Evolutionary conservation across 805 yeast species (phyloP), one percentile per base, ranked within the genome.

Genomic region (Ogataea neopini): DNA sequence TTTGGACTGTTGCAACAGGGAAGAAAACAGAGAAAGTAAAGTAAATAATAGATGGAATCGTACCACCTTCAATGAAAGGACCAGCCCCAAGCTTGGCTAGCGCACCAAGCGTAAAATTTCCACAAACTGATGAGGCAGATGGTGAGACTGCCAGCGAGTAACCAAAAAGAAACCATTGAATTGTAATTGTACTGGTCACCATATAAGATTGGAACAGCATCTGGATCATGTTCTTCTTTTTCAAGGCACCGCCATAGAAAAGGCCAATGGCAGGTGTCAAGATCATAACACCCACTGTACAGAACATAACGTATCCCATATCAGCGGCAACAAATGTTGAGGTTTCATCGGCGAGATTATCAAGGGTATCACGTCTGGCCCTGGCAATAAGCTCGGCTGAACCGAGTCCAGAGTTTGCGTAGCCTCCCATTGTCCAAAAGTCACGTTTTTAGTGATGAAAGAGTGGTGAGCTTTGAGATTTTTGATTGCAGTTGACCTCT

Each of bases 1-100:
- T 74, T 49, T 74, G 78, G 18, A 70, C 74, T 11, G 77, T 73
- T 9, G 80, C 79, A 35, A 77, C 63, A 7, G 80, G 76, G 61
- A 68, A 73, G 48, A 71, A 74, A 9, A 63, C 72, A 32, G 74
- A 71, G 59, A 74, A 74, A 29, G 72, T 64, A 48, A 72, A 74
- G 45, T 71, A 67, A 33, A 73, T 65, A 26, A 76, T 71, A 2
- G 79, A 70, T 6, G 81, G 81, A 44, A 75, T 71, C 4, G 76
- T 64, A 17, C 74, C 77, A 23, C 79, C 80, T 52, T 71, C 75
- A 23, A 62, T 23, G 43, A 63, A 62, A 4, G 77, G 76, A 17
- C 63, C 62, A 11, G 76, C 75, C 32, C 67, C 66, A 11, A 71
- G 68, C 36, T 64, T 52, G 40, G 64, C 60, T 13, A 74, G 57